Percentiles rank a stretch among this genome's conserved stretches.
phyloP scores from a whole-genome alignment of 1,284 basidiomycete genomes.

The Fomitopsis betulina region DNA sequence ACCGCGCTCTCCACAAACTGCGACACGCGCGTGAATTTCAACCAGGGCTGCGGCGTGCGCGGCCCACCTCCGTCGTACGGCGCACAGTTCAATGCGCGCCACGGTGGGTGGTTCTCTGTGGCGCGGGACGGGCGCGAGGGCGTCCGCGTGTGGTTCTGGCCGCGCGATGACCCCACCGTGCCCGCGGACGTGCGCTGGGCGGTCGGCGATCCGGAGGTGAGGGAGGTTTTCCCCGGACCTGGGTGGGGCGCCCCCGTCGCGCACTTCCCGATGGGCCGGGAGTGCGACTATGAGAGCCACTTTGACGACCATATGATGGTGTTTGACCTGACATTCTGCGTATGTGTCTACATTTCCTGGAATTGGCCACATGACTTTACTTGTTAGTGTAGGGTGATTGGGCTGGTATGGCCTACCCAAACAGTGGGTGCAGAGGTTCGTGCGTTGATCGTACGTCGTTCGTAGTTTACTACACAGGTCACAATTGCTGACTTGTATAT shows the following conservation, averaged over 20 bases:
- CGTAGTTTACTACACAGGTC: background rate
- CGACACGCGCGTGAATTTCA: slow-evolving; percentile 44
- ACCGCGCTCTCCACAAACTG: slow-evolving; percentile 39
- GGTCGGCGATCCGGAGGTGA: background rate
- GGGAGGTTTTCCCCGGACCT: slow-evolving; percentile 26
- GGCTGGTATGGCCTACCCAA: slow-evolving; percentile 35
- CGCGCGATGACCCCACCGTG: slow-evolving; percentile 33
- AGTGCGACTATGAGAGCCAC: slow-evolving; percentile 38
- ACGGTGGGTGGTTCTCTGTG: slow-evolving; percentile 51
- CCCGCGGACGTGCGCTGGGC: slow-evolving; percentile 34
- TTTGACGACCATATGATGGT: slow-evolving; percentile 48
- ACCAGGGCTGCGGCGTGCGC: slow-evolving; percentile 59
- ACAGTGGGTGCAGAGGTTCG: slow-evolving; percentile 29
- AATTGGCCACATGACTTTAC: background rate
- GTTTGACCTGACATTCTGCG: slow-evolving; percentile 52
- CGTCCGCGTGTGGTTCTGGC: slow-evolving; percentile 53
- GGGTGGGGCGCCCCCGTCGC: slow-evolving; percentile 46
- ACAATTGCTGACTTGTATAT: background rate
- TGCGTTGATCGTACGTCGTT: slow-evolving; percentile 39
- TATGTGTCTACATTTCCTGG: slow-evolving; percentile 24
- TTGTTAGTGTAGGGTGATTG: slow-evolving; percentile 42
- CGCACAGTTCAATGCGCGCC: slow-evolving; percentile 40
- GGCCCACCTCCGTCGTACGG: slow-evolving; percentile 45
- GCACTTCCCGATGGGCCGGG: slow-evolving; percentile 36
- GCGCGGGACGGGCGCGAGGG: slow-evolving; percentile 32